Conservation (phyloP, 1,284 basidiomycete species). For the Sphaerobolus stellatus region DNA sequence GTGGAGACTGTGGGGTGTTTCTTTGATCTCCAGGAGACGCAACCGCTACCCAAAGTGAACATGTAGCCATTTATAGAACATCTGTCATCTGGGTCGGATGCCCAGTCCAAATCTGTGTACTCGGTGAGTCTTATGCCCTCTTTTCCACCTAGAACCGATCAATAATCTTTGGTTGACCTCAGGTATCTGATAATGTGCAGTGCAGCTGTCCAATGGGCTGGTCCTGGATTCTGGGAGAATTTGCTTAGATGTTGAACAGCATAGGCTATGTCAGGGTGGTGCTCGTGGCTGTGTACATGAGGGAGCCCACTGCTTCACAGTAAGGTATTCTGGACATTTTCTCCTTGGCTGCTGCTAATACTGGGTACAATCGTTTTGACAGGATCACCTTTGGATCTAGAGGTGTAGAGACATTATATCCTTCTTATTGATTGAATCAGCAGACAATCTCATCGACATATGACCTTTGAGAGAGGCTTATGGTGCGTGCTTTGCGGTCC, state of each 20-base stretch:
- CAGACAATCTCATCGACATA: conserved; percentile 27
- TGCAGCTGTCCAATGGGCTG: conserved; percentile 25
- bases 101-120: conserved; percentile 33
- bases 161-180: conserved; percentile 22
- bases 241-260: conserved; percentile 21
- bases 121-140: conserved; percentile 13
- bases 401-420: conserved; percentile 29
- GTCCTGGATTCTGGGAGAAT: conserved; percentile 21
- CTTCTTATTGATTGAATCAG: conserved; percentile 15
- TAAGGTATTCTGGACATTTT: conserved; percentile 1
- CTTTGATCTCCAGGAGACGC: conserved; percentile 38
- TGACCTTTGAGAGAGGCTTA: conserved; percentile 25
- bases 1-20: conserved; percentile 27
- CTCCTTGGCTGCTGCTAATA: neutral
- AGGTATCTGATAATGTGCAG: conserved; percentile 28
- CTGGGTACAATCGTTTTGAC: conserved; percentile 4
- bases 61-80: conserved; percentile 33
- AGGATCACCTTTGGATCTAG: conserved; percentile 27
- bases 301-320: conserved; percentile 23
- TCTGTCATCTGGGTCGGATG: conserved; percentile 18
- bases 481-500: conserved; percentile 20
- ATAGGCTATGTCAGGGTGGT: conserved; percentile 32
- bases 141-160: conserved; percentile 9
- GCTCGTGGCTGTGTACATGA: conserved; percentile 28
- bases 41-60: conserved; percentile 27